Evolutionary conservation across 1,139 yeast genomes (phyloP), one percentile per base, ranked within the genome.

Genomic region (Taphrina confusa): DNA sequence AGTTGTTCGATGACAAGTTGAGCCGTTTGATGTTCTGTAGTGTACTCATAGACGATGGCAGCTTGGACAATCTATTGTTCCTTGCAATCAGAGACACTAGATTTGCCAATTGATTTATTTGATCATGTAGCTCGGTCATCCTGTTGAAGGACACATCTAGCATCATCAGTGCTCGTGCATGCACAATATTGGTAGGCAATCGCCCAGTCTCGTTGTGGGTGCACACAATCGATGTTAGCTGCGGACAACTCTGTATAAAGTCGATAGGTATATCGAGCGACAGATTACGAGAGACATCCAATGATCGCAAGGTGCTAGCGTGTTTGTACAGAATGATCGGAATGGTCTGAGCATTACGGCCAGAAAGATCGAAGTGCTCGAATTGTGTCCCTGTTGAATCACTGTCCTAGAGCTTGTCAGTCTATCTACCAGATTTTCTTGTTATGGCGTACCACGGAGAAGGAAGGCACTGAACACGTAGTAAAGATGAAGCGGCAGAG

Each of bases 241-340:
- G 87, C 54, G 82, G 79, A 66, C 96, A 86, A 28, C 88, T 82
- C 70, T 89, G 95, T 66, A 90, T 84, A 70, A 90, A 90, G 70
- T 90, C 96, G 62, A 83, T 74, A 0, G 97, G 96, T 33, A 91
- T 76, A 62, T 84, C 82, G 58, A 91, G 85, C 22, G 95, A 85
- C 4, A 96, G 95, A 70, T 91, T 91, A 65, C 87, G 83, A 0
- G 95, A 87, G 14, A 89, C 91, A 71, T 91, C 92, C 65, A 91
- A 77, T 66, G 84, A 80, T 66, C 85, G 89, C 62, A 91, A 87
- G 66, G 88, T 94, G 62, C 85, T 80, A 0, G 96, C 87, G 65
- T 84, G 89, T 66, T 84, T 87, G 68, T 85, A 91, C 67, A 90
- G 82, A 42, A 85, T 80, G 60, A 88, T 86, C 0, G 97, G 97